Percentiles rank a stretch among this genome's conserved stretches.
Evolutionary conservation across 192 early-diverging fungal genomes (phyloP).

Genomic region (Cladochytrium replicatum): DNA sequence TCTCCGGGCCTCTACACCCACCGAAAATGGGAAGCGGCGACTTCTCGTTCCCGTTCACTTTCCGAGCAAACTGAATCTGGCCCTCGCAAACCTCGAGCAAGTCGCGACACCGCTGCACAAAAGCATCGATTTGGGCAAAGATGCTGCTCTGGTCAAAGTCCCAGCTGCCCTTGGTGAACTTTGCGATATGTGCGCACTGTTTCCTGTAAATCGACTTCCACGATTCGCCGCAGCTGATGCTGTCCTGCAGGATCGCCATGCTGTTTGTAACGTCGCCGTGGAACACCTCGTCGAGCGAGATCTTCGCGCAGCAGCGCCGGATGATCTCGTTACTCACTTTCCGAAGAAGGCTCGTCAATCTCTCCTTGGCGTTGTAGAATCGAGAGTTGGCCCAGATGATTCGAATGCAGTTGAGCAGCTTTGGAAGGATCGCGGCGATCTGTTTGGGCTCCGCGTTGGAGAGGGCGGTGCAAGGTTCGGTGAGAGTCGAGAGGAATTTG

Average conservation of each 20-base stretch:
- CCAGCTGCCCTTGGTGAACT: slow-evolving; percentile 33
- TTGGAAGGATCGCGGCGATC: slow-evolving; percentile 40
- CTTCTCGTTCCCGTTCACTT: slow-evolving; percentile 45
- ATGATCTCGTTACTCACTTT: slow-evolving; percentile 61
- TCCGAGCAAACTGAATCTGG: slow-evolving; percentile 56
- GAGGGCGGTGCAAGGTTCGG: slow-evolving; percentile 35
- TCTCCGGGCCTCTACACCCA: slow-evolving; percentile 48
- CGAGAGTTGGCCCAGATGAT: slow-evolving; percentile 55
- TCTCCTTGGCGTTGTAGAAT: slow-evolving; percentile 53
- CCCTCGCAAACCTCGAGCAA: slow-evolving; percentile 54
- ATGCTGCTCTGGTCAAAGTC: slow-evolving; percentile 59
- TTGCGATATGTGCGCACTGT: slow-evolving; percentile 35
- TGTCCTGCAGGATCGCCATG: slow-evolving; percentile 45
- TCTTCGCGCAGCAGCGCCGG: slow-evolving; percentile 46
- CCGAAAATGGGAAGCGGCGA: slow-evolving; percentile 50
- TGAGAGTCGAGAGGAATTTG: slow-evolving; percentile 50
- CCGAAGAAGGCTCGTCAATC: slow-evolving; percentile 44
- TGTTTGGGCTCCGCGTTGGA: slow-evolving; percentile 40
- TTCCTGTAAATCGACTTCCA: slow-evolving; percentile 51
- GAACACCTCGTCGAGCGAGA: slow-evolving; percentile 54
- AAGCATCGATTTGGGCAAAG: slow-evolving; percentile 60
- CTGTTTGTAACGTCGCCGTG: slow-evolving; percentile 49
- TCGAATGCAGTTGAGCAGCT: slow-evolving; percentile 41
- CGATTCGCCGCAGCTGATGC: slow-evolving; percentile 49
- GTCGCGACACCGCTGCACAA: slow-evolving; percentile 52